phyloP scores from a whole-genome alignment of 2,329 filamentous ascomycete species.

The Colletotrichum liaoningense region DNA sequence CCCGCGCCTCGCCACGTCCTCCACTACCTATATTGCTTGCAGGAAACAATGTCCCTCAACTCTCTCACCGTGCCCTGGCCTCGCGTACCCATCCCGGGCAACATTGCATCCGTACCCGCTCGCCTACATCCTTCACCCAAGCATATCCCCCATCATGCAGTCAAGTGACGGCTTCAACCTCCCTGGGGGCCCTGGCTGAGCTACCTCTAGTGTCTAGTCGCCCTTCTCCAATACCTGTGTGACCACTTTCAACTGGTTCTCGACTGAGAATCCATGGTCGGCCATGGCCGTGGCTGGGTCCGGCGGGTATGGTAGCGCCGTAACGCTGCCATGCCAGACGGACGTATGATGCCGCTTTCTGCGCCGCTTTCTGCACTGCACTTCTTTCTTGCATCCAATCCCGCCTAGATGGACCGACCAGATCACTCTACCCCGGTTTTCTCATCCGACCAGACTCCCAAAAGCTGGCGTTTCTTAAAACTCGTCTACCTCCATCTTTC shows the following conservation, averaged over 20 bases:
- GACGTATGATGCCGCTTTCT: constrained; percentile 21
- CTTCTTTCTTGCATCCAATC: constrained; percentile 33
- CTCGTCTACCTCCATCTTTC: constrained; percentile 44
- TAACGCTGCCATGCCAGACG: constrained; percentile 8
- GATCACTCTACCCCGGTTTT: constrained; percentile 9
- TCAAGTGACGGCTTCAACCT: constrained; percentile 28
- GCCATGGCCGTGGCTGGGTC: constrained; percentile 47
- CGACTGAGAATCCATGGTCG: constrained; percentile 39
- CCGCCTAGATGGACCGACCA: constrained; percentile 11
- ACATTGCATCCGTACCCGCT: constrained; percentile 28
- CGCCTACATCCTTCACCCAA: constrained; percentile 32
- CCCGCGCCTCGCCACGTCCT: constrained; percentile 7
- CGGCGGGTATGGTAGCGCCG: constrained; percentile 15
- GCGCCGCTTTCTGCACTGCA: constrained; percentile 25
- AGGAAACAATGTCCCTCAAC: constrained; percentile 15
- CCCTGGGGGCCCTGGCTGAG: not conserved
- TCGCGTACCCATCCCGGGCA: constrained; percentile 1
- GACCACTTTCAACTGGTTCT: constrained; percentile 41
- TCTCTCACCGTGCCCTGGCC: not conserved
- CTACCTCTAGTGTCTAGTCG: constrained; percentile 10
- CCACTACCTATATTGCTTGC: constrained; percentile 17
- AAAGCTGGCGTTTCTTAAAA: constrained; percentile 38
- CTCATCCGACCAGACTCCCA: not conserved
- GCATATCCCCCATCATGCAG: constrained; percentile 18
- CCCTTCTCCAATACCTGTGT: constrained; percentile 16